phyloP scores from a whole-genome alignment of 192 early-diverging fungal genomes.

The Ambispora gerdemannii region DNA sequence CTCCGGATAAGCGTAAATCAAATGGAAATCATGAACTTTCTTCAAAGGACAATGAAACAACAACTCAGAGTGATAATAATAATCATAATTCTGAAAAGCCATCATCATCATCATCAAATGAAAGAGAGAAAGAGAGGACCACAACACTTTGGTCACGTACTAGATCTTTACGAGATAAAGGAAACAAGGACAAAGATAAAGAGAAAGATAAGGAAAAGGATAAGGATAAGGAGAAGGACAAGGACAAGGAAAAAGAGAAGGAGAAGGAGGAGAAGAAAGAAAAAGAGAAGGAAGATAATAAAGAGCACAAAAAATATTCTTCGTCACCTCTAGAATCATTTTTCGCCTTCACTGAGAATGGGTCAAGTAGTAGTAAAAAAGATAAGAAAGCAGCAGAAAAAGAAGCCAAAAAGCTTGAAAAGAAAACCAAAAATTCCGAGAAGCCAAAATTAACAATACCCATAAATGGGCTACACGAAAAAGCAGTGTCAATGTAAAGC shows the following conservation, averaged over 20 bases:
- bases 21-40: conserved; percentile 12
- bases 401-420: conserved; percentile 11
- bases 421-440: neutral
- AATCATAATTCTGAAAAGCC: conserved; percentile 20
- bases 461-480: neutral
- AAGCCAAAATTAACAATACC: neutral
- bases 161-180: conserved; percentile 2
- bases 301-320: conserved; percentile 15
- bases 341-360: neutral
- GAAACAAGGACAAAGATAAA: neutral
- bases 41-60: conserved; percentile 19
- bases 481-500: neutral
- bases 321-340: neutral
- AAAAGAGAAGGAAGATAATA: conserved; percentile 21
- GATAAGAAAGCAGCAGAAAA: conserved; percentile 25
- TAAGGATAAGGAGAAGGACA: neutral
- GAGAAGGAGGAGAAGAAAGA: conserved; percentile 4
- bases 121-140: neutral
- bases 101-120: neutral
- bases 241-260: neutral
- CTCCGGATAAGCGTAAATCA: conserved; percentile 24
- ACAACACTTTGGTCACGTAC: neutral
- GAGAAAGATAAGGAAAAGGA: conserved; percentile 3
- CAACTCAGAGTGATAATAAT: neutral
- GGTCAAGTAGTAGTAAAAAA: conserved; percentile 10